Evolutionary conservation across 768 basidiomycete species (phyloP).

Genomic region (Porpolomopsis calyptriformis): DNA sequence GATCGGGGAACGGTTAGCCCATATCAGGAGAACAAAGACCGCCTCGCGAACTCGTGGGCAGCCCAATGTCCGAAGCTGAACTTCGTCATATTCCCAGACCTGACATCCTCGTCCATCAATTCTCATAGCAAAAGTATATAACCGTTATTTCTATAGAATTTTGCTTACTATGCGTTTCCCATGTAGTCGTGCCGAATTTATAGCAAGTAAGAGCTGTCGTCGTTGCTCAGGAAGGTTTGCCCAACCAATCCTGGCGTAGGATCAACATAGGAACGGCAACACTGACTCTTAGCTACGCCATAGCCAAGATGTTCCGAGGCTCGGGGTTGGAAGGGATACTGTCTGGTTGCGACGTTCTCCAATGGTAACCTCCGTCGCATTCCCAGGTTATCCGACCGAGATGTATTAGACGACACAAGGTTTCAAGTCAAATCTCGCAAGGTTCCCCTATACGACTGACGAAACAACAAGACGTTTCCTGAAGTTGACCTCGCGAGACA

Average conservation of each 20-base stretch:
- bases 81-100: not conserved
- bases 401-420: constrained; percentile 28
- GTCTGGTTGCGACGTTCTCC: too few species aligned
- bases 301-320: too few species aligned
- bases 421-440: too few species aligned
- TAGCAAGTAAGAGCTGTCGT: too few species aligned
- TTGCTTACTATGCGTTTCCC: not conserved
- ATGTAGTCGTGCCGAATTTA: too few species aligned
- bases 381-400: constrained; percentile 58
- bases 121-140: not conserved
- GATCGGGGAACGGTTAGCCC: not conserved
- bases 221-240: too few species aligned
- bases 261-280: too few species aligned
- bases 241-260: too few species aligned
- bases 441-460: too few species aligned
- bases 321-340: too few species aligned
- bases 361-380: too few species aligned
- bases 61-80: not conserved
- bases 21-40: not conserved
- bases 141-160: not conserved
- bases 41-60: not conserved
- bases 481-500: constrained; percentile 42
- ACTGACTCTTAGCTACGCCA: too few species aligned
- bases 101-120: not conserved
- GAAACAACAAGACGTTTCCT: constrained; percentile 3